These are phyloP conservation scores for Lipomyces starkeyi DNA, from an alignment of 805 yeast species.

Conservation along the genomic window DNA sequence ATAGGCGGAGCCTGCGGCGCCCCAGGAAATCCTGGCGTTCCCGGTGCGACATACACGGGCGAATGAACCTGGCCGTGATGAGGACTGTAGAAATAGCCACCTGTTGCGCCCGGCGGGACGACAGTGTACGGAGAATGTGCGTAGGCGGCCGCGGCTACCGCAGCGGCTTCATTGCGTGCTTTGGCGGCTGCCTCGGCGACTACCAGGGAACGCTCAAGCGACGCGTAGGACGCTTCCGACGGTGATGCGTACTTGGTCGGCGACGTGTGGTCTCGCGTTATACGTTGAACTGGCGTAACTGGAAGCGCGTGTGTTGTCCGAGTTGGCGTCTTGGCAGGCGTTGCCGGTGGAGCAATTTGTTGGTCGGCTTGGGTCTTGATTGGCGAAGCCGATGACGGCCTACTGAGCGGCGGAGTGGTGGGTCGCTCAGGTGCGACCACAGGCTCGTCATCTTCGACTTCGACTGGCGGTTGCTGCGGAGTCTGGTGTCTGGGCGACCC, in stretches of 20 bases:
- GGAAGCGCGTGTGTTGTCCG: conserved; percentile 11
- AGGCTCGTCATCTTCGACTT: conserved; percentile 4
- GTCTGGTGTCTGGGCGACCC: conserved; percentile 8
- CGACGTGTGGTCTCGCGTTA: conserved; percentile 13
- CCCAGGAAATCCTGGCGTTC: conserved; percentile 1
- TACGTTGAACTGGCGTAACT: conserved; percentile 23
- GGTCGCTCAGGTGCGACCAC: background rate
- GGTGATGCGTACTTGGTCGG: conserved; percentile 32
- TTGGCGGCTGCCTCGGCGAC: conserved; percentile 34
- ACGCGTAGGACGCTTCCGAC: conserved; percentile 35
- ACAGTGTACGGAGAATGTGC: background rate
- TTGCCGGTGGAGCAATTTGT: conserved; percentile 19
- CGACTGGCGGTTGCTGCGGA: background rate
- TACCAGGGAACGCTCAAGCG: conserved; percentile 33
- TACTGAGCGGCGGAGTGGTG: conserved; percentile 24
- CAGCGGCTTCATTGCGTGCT: conserved; percentile 17
- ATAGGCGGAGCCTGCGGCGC: conserved; percentile 1
- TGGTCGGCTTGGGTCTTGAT: conserved; percentile 5
- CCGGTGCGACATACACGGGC: conserved; percentile 5
- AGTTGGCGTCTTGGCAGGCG: conserved; percentile 26
- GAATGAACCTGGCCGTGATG: conserved; percentile 16
- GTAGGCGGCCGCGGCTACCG: conserved; percentile 9
- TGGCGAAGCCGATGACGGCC: conserved; percentile 25
- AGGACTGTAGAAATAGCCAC: background rate
- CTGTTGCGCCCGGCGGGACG: background rate